Conservation (phyloP, 2,329 filamentous ascomycete species). For the Diplodia sapinea region DNA sequence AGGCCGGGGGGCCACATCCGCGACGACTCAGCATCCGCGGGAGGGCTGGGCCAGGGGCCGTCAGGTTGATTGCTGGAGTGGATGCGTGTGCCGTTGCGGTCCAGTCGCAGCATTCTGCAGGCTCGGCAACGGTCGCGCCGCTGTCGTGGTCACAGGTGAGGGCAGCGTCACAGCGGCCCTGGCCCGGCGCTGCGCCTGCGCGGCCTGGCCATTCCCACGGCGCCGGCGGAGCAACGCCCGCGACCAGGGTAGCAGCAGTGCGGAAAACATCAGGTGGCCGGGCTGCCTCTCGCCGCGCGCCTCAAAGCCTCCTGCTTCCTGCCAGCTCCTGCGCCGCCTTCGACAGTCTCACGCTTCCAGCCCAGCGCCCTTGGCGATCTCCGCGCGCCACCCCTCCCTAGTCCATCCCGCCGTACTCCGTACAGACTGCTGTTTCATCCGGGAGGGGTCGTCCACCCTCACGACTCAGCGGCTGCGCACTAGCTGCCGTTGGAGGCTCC, state of each 20-base stretch:
- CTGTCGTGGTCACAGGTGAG: not conserved
- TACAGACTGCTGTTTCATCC: conserved; percentile 21
- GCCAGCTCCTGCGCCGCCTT: not conserved
- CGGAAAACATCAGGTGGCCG: not conserved
- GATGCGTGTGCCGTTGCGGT: conserved; percentile 6
- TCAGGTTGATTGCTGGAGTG: conserved; percentile 22
- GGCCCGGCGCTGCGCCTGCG: not conserved
- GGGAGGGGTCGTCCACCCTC: conserved; percentile 10
- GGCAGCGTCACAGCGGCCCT: not conserved
- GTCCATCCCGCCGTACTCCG: not conserved
- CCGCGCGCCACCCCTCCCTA: conserved; percentile 15
- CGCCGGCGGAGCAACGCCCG: not conserved
- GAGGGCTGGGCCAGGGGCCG: not conserved
- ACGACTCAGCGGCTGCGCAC: conserved; percentile 20
- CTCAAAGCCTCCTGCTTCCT: not conserved
- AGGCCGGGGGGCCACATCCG: conserved; percentile 11
- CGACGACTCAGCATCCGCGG: conserved; percentile 7
- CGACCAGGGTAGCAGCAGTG: not conserved
- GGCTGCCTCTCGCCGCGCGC: too few species aligned
- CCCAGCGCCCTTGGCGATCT: not conserved
- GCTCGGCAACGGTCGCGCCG: conserved; percentile 20
- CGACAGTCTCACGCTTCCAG: not conserved
- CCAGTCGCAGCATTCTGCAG: not conserved
- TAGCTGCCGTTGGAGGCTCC: conserved; percentile 18
- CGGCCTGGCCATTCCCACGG: not conserved